Conservation (phyloP, 768 basidiomycete genomes). For the Postia placenta region DNA sequence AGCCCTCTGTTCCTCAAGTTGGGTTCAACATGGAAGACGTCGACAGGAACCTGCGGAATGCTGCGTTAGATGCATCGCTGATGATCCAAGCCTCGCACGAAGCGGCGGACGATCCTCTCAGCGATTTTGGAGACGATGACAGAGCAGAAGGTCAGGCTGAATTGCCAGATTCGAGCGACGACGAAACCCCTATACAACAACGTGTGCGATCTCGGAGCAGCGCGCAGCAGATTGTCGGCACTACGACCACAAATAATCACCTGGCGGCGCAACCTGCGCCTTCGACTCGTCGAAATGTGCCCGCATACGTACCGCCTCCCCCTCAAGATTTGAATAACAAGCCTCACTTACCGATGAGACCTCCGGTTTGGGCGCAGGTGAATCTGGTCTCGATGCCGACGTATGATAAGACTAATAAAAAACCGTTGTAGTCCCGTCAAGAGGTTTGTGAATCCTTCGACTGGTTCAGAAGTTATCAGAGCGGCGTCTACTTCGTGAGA, state of each 20-base stretch:
- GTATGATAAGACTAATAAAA: background rate
- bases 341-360: slow-evolving; percentile 16
- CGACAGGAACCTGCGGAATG: slow-evolving; percentile 11
- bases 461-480: slow-evolving; percentile 72
- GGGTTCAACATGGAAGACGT: slow-evolving; percentile 2
- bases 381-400: slow-evolving; percentile 7
- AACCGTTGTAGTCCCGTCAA: slow-evolving; percentile 61
- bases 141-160: slow-evolving; percentile 1
- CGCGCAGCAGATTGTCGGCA: background rate
- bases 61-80: slow-evolving; percentile 6
- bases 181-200: background rate
- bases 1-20: background rate
- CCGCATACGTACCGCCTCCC: background rate
- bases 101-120: background rate
- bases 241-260: background rate
- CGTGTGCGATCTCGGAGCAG: background rate
- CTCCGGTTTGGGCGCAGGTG: slow-evolving; percentile 43
- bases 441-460: slow-evolving; percentile 79
- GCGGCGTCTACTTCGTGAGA: slow-evolving; percentile 66
- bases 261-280: background rate
- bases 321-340: slow-evolving; percentile 4
- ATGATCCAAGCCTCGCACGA: background rate
- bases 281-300: background rate
- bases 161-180: slow-evolving; percentile 12
- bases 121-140: slow-evolving; percentile 7